These are phyloP conservation scores for Leccinum barrowsii DNA, from an alignment of 768 basidiomycete species.

Conservation along the genomic window DNA sequence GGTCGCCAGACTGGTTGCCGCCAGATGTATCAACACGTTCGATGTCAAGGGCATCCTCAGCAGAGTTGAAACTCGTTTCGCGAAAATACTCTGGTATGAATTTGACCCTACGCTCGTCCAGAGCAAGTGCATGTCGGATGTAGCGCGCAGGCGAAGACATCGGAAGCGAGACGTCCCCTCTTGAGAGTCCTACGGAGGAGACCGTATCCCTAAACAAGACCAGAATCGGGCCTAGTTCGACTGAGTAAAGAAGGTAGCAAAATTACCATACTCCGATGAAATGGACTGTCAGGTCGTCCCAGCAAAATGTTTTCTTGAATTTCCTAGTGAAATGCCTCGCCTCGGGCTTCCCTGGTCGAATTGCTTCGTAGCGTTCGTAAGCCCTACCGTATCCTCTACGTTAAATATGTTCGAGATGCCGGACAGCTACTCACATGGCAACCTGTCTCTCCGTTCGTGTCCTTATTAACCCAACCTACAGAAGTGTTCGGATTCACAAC, in stretches of 20 bases:
- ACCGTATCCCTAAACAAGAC: constrained; percentile 49
- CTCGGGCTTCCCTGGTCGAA: not conserved
- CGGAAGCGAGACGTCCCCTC: constrained; percentile 40
- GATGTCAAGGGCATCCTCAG: not conserved
- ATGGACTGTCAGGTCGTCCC: not conserved
- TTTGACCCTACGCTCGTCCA: not conserved
- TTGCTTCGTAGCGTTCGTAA: not conserved
- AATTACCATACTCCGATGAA: constrained; percentile 46
- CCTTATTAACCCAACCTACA: not conserved
- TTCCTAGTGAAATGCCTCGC: not conserved
- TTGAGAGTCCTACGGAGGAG: constrained; percentile 52
- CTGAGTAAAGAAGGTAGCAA: not conserved
- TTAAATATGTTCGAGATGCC: not conserved
- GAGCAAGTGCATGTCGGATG: not conserved
- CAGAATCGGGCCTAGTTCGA: not conserved
- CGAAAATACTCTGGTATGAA: constrained; percentile 3
- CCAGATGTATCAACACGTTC: not conserved
- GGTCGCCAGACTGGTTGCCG: not conserved
- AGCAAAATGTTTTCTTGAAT: not conserved
- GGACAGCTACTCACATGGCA: not conserved
- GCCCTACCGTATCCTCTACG: not conserved
- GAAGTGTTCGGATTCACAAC: not conserved
- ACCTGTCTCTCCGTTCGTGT: not conserved
- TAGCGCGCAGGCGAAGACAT: constrained; percentile 45
- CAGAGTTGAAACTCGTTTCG: constrained; percentile 16